Evolutionary conservation across 2,329 filamentous ascomycete species (phyloP).

Genomic region (Colletotrichum echinochloae): DNA sequence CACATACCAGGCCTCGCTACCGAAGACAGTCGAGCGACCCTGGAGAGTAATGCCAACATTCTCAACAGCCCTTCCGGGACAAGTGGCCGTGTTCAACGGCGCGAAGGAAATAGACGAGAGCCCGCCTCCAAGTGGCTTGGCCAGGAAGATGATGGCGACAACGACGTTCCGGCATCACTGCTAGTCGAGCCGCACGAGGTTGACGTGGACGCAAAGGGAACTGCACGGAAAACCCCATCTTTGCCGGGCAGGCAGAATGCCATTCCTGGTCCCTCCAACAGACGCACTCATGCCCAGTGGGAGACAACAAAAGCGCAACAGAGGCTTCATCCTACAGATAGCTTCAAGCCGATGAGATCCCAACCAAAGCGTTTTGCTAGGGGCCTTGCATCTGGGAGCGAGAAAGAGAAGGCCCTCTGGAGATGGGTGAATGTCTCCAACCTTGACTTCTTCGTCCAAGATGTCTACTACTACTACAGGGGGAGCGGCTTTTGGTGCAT

Average conservation of each 20-base stretch:
- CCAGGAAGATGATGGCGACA: conserved; percentile 64
- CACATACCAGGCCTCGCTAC: conserved; percentile 55
- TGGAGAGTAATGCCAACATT: conserved; percentile 51
- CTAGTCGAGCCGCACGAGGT: conserved; percentile 64
- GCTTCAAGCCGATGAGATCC: conserved; percentile 42
- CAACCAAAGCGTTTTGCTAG: conserved; percentile 48
- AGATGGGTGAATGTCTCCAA: conserved; percentile 93
- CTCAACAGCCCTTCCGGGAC: conserved; percentile 29
- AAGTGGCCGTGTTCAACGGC: not conserved
- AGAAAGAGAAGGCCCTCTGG: conserved; percentile 86
- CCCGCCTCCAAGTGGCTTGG: conserved; percentile 46
- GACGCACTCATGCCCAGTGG: conserved; percentile 64
- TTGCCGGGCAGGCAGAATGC: conserved; percentile 38
- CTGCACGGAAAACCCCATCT: not conserved
- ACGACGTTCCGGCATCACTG: conserved; percentile 74
- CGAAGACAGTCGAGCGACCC: conserved; percentile 60
- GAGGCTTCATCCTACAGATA: conserved; percentile 58
- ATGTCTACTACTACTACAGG: conserved; percentile 87
- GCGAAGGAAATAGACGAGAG: conserved; percentile 32
- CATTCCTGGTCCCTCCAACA: conserved; percentile 57
- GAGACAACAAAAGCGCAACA: conserved; percentile 66
- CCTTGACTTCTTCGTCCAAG: conserved; percentile 86
- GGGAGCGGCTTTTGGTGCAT: conserved; percentile 90
- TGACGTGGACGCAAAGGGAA: conserved; percentile 10
- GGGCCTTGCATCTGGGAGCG: conserved; percentile 50